Evolutionary conservation across 305 asterid genomes (phyloP).

Genomic region (Fraxinus xanthoxyloides): DNA sequence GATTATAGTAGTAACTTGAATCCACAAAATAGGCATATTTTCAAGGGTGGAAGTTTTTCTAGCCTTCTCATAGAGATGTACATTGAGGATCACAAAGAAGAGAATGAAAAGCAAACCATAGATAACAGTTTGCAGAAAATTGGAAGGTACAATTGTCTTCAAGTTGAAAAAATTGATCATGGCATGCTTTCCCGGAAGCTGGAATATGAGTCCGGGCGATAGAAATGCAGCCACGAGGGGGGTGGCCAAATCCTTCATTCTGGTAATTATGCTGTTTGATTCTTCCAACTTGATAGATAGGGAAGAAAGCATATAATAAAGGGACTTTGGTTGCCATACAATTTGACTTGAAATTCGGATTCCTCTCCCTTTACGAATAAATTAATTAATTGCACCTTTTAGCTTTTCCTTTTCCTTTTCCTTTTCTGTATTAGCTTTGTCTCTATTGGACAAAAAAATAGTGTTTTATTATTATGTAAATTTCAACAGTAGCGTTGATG

Average conservation of each 20-base stretch:
- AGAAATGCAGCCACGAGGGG: slow-evolving; percentile 68
- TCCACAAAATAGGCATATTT: neutral
- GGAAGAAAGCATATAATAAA: slow-evolving; percentile 24
- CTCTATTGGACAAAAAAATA: neutral
- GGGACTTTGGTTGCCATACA: neutral
- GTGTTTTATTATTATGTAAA: no score
- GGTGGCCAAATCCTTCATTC: slow-evolving; percentile 71
- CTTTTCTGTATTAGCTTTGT: neutral
- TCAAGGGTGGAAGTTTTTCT: neutral
- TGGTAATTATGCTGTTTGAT: neutral
- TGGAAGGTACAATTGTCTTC: slow-evolving; percentile 67
- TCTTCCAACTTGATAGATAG: neutral
- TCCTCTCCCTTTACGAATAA: slow-evolving; percentile 16
- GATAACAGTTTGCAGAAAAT: slow-evolving; percentile 54
- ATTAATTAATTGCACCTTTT: slow-evolving; percentile 14
- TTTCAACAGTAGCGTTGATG: no score
- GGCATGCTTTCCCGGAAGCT: slow-evolving; percentile 70
- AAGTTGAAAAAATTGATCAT: slow-evolving; percentile 68
- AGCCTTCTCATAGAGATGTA: slow-evolving; percentile 54
- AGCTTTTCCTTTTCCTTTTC: slow-evolving; percentile 7
- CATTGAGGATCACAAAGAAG: slow-evolving; percentile 61
- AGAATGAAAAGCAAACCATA: slow-evolving; percentile 78
- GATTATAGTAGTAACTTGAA: neutral
- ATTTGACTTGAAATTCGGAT: slow-evolving; percentile 14
- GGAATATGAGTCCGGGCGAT: slow-evolving; percentile 70